phyloP scores from a whole-genome alignment of 192 early-diverging fungal species.

The Coemansia reversa region DNA sequence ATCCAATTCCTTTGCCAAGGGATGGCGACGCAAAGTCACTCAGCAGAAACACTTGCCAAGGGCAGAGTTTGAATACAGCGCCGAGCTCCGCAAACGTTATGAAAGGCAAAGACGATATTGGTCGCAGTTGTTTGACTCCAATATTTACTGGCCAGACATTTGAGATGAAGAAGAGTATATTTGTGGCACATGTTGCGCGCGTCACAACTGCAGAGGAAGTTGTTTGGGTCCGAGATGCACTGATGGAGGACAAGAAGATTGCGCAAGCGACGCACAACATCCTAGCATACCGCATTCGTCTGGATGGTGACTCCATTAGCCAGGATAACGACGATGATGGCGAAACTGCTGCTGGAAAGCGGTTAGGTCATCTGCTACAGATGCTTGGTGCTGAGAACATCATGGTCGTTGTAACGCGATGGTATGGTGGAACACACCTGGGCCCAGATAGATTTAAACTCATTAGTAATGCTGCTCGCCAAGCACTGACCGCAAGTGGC shows the following conservation, averaged over 20 bases:
- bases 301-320: conserved; percentile 41
- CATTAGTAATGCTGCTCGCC: conserved; percentile 82
- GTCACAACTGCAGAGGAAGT: conserved; percentile 60
- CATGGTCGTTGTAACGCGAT: conserved; percentile 78
- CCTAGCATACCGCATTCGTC: conserved; percentile 76
- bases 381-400: conserved; percentile 69
- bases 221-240: conserved; percentile 43
- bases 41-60: too few species aligned
- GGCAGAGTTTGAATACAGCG: too few species aligned
- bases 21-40: conserved; percentile 13
- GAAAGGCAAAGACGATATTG: not conserved
- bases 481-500: conserved; percentile 66
- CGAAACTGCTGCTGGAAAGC: conserved; percentile 85
- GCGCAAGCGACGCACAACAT: conserved; percentile 90
- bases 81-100: too few species aligned
- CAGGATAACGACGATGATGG: conserved; percentile 95
- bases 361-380: conserved; percentile 81
- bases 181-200: conserved; percentile 77
- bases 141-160: conserved; percentile 61
- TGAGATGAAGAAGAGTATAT: conserved; percentile 78
- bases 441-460: conserved; percentile 88
- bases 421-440: conserved; percentile 87
- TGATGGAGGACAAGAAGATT: conserved; percentile 71
- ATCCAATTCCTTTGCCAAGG: conserved; percentile 36
- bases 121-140: conserved; percentile 20